Conservation (phyloP, 495 filamentous ascomycete genomes). For the Beverwykella pulmonaria region DNA sequence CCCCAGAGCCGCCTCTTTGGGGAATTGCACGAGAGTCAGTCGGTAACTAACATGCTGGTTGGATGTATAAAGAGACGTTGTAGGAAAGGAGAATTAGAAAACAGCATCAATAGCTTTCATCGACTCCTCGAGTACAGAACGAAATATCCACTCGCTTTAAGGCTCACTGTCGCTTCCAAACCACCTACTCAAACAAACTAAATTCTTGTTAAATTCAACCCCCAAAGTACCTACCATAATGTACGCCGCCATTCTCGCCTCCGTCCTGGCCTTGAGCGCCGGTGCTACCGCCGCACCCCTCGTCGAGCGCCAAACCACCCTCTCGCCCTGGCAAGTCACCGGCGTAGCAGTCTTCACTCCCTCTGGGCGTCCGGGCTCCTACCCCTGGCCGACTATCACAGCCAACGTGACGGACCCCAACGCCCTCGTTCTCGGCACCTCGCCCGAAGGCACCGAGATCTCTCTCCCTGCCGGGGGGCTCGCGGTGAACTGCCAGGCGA, state of each 20-base stretch:
- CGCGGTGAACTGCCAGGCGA: conserved; percentile 21
- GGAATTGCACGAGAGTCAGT: not conserved
- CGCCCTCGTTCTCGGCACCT: conserved; percentile 16
- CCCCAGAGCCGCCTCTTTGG: not conserved
- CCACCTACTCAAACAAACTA: not conserved
- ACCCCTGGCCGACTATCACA: conserved; percentile 28
- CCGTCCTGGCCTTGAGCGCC: not conserved
- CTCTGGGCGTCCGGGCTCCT: conserved; percentile 22
- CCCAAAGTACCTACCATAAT: conserved; percentile 9
- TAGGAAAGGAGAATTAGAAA: not conserved
- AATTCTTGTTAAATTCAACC: not conserved
- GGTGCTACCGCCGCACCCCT: conserved; percentile 2
- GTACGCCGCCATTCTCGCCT: conserved; percentile 5
- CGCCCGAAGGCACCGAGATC: not conserved
- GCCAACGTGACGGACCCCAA: conserved; percentile 28
- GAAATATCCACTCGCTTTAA: not conserved
- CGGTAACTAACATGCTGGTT: not conserved
- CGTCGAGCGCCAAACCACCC: not conserved
- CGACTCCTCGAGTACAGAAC: not conserved
- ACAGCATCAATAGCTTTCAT: not conserved
- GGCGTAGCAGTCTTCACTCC: not conserved
- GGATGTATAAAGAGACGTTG: not conserved
- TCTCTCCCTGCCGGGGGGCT: conserved; percentile 6
- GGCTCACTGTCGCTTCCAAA: not conserved
- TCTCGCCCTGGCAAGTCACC: conserved; percentile 30